These are phyloP conservation scores for Pyropia haitanensis DNA, from an alignment of 23 red algal species.

Conservation along the genomic window DNA sequence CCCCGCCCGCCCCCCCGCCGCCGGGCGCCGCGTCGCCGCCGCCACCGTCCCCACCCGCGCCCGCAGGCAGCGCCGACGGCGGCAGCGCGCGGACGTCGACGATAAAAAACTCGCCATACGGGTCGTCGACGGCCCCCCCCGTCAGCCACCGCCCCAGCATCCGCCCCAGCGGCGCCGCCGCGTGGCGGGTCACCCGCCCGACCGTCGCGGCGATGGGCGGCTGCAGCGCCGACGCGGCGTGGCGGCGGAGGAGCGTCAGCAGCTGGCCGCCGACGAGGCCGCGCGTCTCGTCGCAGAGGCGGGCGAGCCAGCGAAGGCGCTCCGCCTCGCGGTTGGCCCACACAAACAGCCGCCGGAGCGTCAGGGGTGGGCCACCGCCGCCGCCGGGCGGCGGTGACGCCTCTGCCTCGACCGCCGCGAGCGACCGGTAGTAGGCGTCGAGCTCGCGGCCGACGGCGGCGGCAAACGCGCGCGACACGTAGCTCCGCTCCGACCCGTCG, in stretches of 20 bases:
- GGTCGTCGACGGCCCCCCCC: slow-evolving; percentile 60
- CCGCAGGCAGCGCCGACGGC: slow-evolving; percentile 5
- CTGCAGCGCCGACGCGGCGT: slow-evolving; percentile 26
- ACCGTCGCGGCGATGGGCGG: slow-evolving; percentile 38
- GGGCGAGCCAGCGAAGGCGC: slow-evolving; percentile 59
- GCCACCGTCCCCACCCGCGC: slow-evolving; percentile 20
- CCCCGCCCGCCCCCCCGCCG: slow-evolving; percentile 2
- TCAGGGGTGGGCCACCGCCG: not conserved
- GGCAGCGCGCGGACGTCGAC: slow-evolving; percentile 38
- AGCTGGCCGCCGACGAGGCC: slow-evolving; percentile 40
- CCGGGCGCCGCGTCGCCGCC: not conserved
- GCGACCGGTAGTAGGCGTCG: slow-evolving; percentile 65
- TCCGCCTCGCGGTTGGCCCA: slow-evolving; percentile 46
- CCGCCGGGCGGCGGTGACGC: slow-evolving; percentile 11
- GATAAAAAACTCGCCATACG: slow-evolving; percentile 65
- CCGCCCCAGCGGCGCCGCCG: slow-evolving; percentile 39
- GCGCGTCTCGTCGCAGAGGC: slow-evolving; percentile 55
- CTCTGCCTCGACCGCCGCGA: slow-evolving; percentile 24
- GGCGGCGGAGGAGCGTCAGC: slow-evolving; percentile 26
- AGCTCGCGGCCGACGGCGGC: slow-evolving; percentile 62
- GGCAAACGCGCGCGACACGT: slow-evolving; percentile 44
- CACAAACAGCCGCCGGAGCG: slow-evolving; percentile 53
- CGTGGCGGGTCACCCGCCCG: slow-evolving; percentile 34
- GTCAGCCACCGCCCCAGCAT: slow-evolving; percentile 56
- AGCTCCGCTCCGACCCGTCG: slow-evolving; percentile 3